Conservation (phyloP, 345 rosid species). For the Toxicodendron radicans region DNA sequence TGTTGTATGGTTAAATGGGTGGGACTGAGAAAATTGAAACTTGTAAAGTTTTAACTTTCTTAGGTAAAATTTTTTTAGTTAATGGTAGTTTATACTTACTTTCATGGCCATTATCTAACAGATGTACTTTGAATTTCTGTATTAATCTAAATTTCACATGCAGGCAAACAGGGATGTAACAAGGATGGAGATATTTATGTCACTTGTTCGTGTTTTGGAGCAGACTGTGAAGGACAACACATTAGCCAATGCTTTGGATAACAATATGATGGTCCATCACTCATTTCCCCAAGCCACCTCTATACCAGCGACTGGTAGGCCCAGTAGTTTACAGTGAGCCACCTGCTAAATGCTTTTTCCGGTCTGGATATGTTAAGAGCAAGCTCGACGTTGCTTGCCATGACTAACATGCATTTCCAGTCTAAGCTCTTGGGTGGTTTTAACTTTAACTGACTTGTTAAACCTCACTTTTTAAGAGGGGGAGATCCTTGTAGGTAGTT, state of each 20-base stretch:
- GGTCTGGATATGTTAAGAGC: slow-evolving; percentile 59
- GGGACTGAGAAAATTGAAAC: too few species aligned
- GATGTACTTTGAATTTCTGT: too few species aligned
- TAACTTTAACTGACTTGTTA: slow-evolving; percentile 25
- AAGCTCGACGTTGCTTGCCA: slow-evolving; percentile 40
- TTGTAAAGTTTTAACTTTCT: too few species aligned
- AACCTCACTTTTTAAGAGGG: slow-evolving; percentile 17
- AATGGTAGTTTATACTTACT: too few species aligned
- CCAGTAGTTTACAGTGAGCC: slow-evolving; percentile 44
- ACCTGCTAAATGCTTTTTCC: slow-evolving; percentile 16
- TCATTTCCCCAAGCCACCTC: slow-evolving; percentile 43
- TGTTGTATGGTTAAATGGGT: too few species aligned
- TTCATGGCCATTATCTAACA: too few species aligned
- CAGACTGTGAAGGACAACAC: slow-evolving; percentile 61
- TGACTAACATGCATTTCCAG: slow-evolving; percentile 57
- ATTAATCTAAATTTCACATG: background rate
- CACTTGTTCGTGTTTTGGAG: slow-evolving; percentile 78
- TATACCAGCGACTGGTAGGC: slow-evolving; percentile 53
- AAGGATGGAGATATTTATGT: slow-evolving; percentile 91
- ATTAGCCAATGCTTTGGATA: slow-evolving; percentile 45
- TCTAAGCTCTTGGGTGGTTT: slow-evolving; percentile 29
- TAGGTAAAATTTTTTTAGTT: too few species aligned
- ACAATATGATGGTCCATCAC: slow-evolving; percentile 45
- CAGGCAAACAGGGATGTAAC: slow-evolving; percentile 93
- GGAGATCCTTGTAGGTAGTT: slow-evolving; percentile 20